phyloP scores from a whole-genome alignment of 306 rosid species.

The Psophocarpus tetragonolobus region DNA sequence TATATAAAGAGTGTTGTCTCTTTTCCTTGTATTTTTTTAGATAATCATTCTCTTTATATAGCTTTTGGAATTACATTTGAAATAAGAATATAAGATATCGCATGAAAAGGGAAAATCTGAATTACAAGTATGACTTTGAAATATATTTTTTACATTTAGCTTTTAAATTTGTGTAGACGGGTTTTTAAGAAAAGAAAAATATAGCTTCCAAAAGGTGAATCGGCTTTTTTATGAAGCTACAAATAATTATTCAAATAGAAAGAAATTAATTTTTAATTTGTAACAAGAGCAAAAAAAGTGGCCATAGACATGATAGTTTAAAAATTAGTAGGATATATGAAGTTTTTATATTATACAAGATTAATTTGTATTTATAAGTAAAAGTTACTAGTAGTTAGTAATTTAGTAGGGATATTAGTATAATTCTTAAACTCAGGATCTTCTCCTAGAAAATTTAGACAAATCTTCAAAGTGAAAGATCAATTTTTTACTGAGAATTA shows the following conservation, averaged over 20 bases:
- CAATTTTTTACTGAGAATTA: too few species aligned
- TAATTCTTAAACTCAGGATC: too few species aligned
- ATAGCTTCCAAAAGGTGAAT: background rate
- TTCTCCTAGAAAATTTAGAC: too few species aligned
- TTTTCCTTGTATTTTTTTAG: background rate
- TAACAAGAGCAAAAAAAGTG: background rate
- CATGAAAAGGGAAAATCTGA: background rate
- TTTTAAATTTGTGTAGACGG: background rate
- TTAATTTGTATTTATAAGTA: background rate
- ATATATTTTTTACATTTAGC: background rate
- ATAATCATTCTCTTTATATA: background rate
- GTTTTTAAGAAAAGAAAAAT: background rate
- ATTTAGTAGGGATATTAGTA: too few species aligned
- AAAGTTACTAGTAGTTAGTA: background rate
- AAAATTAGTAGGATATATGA: background rate
- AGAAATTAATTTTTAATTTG: background rate
- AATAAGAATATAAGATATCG: background rate
- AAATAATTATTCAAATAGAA: background rate
- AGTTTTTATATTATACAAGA: background rate
- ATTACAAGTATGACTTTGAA: background rate
- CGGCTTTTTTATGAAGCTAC: background rate
- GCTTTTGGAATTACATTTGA: background rate
- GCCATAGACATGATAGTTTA: background rate
- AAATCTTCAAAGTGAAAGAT: too few species aligned
- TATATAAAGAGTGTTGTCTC: too few species aligned